Conservation (phyloP, 2,329 filamentous ascomycete genomes). For the Trichophaea hybrida region DNA sequence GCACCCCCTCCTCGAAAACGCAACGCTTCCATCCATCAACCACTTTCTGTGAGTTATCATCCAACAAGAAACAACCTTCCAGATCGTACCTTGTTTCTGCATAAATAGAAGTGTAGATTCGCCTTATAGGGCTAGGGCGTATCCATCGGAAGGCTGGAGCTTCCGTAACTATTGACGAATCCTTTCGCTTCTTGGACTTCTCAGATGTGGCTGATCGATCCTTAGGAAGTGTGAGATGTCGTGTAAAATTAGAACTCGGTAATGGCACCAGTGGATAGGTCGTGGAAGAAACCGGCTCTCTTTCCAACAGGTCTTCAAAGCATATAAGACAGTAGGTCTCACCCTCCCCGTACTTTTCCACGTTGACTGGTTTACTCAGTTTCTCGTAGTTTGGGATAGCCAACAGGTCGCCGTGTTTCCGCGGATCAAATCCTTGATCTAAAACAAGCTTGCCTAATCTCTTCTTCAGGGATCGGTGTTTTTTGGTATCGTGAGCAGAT, state of each 20-base stretch:
- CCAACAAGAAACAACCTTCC: slow-evolving; percentile 2
- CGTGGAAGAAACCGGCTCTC: not conserved
- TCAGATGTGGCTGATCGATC: not conserved
- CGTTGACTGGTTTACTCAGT: not conserved
- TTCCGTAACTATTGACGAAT: not conserved
- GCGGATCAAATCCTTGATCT: not conserved
- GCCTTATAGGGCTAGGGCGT: slow-evolving; percentile 10
- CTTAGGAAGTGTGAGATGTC: not conserved
- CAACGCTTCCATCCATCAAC: slow-evolving; percentile 9
- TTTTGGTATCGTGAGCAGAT: not conserved
- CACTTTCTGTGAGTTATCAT: slow-evolving; percentile 1
- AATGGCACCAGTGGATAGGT: not conserved
- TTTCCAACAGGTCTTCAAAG: slow-evolving; percentile 13
- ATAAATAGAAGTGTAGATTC: slow-evolving; percentile 11
- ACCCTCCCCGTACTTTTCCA: not conserved
- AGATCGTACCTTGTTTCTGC: slow-evolving; percentile 3
- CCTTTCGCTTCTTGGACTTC: slow-evolving; percentile 4
- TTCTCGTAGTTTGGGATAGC: slow-evolving; percentile 10
- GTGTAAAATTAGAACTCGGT: not conserved
- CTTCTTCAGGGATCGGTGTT: no score
- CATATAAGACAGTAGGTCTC: slow-evolving; percentile 11
- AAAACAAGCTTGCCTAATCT: not conserved
- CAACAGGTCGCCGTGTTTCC: not conserved
- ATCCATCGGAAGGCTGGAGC: not conserved
- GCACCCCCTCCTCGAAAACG: slow-evolving; percentile 6